phyloP scores from a whole-genome alignment of 805 yeast genomes.

The Candida palmyrensis region DNA sequence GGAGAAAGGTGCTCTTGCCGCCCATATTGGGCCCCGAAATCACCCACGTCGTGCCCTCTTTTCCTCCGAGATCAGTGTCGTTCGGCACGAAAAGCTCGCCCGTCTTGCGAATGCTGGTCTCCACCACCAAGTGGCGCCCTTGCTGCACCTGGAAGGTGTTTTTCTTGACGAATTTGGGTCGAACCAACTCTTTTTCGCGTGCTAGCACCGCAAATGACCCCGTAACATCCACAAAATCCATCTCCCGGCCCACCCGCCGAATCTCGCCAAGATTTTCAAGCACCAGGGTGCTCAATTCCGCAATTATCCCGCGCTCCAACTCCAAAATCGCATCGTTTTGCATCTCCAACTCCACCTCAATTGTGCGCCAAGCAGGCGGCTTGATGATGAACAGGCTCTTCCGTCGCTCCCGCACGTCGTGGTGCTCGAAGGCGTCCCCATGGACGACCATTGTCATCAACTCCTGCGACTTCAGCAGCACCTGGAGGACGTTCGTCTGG shows the following conservation, averaged over 20 bases:
- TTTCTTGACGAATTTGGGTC: constrained; percentile 58
- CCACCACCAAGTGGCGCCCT: constrained; percentile 88
- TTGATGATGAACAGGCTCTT: constrained; percentile 44
- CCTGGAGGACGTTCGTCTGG: no score
- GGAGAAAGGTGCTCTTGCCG: constrained; percentile 73
- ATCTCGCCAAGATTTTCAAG: constrained; percentile 41
- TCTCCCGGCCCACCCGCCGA: constrained; percentile 42
- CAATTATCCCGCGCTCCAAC: constrained; percentile 54
- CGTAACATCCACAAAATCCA: constrained; percentile 69
- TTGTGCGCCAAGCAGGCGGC: constrained; percentile 44
- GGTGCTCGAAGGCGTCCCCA: background rate
- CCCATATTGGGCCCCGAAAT: constrained; percentile 91
- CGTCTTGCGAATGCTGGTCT: constrained; percentile 52
- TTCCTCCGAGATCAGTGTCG: constrained; percentile 25
- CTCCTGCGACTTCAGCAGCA: no score
- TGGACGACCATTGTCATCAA: no score
- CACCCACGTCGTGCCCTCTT: constrained; percentile 34
- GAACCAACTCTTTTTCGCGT: constrained; percentile 55
- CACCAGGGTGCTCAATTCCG: constrained; percentile 42
- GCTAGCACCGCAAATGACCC: constrained; percentile 72
- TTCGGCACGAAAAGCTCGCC: constrained; percentile 45
- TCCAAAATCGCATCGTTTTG: constrained; percentile 42
- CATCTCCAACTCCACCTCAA: constrained; percentile 47
- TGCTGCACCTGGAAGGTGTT: constrained; percentile 44
- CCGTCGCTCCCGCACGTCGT: constrained; percentile 26